Base-by-base conservation (phyloP, 495 filamentous ascomycete genomes). In the Aspergillus olivimuriae region DNA sequence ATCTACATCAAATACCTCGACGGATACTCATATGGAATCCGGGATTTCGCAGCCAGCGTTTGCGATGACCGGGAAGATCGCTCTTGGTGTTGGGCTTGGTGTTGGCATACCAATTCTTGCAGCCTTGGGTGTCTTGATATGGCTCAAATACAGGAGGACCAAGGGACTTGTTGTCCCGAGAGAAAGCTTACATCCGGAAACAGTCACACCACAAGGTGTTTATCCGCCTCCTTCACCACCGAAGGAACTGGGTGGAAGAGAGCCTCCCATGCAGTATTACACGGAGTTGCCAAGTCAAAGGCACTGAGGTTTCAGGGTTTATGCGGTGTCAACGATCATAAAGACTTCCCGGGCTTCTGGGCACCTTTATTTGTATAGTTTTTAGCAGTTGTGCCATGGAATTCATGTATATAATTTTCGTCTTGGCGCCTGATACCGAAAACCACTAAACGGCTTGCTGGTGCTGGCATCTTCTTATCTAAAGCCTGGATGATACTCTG, bases 1-100 rank as follows among this genome's bases (percentile, higher is more conserved):
- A 11, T n/a, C 30, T 11, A 21, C 28, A n/a, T n/a, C n/a, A n/a
- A n/a, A n/a, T 20, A 16, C 26, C 40, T 15, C 38, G n/a, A n/a
- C n/a, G n/a, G n/a, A n/a, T n/a, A n/a, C 16, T 15, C 18, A 21
- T 34, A 28, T 11, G 11, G 24, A 28, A 5, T 28, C 24, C 24
- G 24, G n/a, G n/a, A n/a, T n/a, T 2, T 41, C 40, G 1, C 1
- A 4, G 7, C n/a, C 41, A 14, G 31, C 28, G 8, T 15, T 34
- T 11, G 12, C 34, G 11, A 32, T 33, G 21, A 44, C 40, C n/a
- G 34, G 9, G 12, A 33, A 44, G 34, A 34, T 44, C 6, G 46
- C 40, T 21, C 40, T 49, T 14, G 46, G 46, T 3, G 34, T 49
- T 15, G 46, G 46, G 4, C 10, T 49, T 24, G 46, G 46, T 10